These are phyloP conservation scores for Syncephalis plumigaleata DNA, from an alignment of 371 early-diverging fungal species.

Conservation along the genomic window DNA sequence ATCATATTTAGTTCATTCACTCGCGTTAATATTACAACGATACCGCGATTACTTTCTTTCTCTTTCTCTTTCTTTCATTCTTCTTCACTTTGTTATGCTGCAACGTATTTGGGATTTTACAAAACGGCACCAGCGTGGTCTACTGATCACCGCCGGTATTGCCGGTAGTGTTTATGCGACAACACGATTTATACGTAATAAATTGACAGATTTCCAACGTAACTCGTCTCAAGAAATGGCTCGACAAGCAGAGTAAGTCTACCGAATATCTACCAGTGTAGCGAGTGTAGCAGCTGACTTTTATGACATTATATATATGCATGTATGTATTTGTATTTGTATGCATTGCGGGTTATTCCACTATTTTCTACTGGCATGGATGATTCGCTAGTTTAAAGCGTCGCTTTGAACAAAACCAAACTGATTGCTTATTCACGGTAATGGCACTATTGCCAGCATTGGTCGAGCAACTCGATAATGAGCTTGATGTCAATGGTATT, in stretches of 20 bases:
- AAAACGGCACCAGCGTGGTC: conserved; percentile 33
- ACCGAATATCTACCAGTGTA: too few species aligned
- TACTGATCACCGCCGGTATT: conserved; percentile 44
- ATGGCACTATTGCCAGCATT: conserved; percentile 63
- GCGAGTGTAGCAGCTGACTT: too few species aligned
- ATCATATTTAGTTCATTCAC: too few species aligned
- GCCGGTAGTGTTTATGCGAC: conserved; percentile 43
- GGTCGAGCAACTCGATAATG: conserved; percentile 51
- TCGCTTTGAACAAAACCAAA: conserved; percentile 81
- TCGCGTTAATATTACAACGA: too few species aligned
- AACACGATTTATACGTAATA: too few species aligned
- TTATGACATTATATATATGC: too few species aligned
- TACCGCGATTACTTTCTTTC: not conserved
- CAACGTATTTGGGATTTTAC: conserved; percentile 17
- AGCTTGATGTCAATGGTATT: conserved; percentile 52
- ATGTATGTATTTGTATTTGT: too few species aligned
- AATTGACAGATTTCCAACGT: too few species aligned
- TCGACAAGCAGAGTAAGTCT: too few species aligned
- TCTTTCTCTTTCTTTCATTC: not conserved
- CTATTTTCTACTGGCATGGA: not conserved
- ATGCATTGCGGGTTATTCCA: too few species aligned
- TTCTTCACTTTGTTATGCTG: conserved; percentile 10
- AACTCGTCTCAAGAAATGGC: too few species aligned
- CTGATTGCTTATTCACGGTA: conserved; percentile 76
- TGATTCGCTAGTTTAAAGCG: conserved; percentile 37